Evolutionary conservation across 768 basidiomycete genomes (phyloP).

Genomic region (Auriscalpium orientale): DNA sequence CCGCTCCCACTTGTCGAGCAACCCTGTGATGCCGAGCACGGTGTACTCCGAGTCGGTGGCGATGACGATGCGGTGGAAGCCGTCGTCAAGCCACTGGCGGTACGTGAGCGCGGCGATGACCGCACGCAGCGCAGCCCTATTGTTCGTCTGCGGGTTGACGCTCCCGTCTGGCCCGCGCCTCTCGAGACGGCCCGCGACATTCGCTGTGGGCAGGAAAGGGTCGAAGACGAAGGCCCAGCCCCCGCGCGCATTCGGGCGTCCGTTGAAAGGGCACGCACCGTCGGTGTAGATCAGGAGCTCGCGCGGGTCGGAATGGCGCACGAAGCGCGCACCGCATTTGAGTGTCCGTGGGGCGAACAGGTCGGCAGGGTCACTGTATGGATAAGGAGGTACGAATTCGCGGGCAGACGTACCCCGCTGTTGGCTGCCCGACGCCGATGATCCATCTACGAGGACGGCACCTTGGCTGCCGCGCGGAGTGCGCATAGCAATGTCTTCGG

Average conservation of each 20-base stretch:
- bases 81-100: slow-evolving; percentile 21
- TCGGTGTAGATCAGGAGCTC: background rate
- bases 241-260: background rate
- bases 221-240: background rate
- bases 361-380: too few relatives aligned
- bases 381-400: too few relatives aligned
- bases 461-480: too few relatives aligned
- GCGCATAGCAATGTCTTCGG: too few relatives aligned
- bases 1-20: slow-evolving; percentile 19
- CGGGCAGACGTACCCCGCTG: too few relatives aligned
- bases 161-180: background rate
- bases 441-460: too few relatives aligned
- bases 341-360: too few relatives aligned
- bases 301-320: slow-evolving; percentile 1
- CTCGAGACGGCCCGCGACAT: background rate
- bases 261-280: background rate
- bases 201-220: background rate
- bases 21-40: slow-evolving; percentile 19
- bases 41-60: slow-evolving; percentile 27
- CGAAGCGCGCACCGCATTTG: background rate
- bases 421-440: too few relatives aligned
- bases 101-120: slow-evolving; percentile 19
- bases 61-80: slow-evolving; percentile 23
- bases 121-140: slow-evolving; percentile 30
- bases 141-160: slow-evolving; percentile 19